phyloP scores from a whole-genome alignment of 495 filamentous ascomycete genomes.

The Penicillium crystallinum region DNA sequence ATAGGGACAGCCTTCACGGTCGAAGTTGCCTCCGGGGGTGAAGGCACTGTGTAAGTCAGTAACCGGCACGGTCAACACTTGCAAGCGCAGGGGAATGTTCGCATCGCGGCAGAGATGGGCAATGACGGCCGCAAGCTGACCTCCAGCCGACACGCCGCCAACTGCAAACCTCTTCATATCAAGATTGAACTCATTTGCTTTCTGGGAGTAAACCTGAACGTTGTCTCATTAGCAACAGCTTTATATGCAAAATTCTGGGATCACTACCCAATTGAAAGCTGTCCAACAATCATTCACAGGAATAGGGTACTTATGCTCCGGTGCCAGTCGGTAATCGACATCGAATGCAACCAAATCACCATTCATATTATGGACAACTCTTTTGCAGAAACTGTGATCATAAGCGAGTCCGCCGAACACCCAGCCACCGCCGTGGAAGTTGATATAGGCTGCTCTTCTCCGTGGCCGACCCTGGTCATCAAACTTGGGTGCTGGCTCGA shows the following conservation, averaged over 20 bases:
- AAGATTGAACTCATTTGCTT: constrained; percentile 29
- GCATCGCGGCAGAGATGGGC: constrained; percentile 34
- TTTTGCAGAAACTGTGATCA: constrained; percentile 38
- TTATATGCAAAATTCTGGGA: neutral
- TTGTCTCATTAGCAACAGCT: neutral
- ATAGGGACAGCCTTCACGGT: constrained; percentile 32
- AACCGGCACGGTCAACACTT: constrained; percentile 33
- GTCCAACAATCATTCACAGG: constrained; percentile 36
- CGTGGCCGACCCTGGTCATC: constrained; percentile 25
- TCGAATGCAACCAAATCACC: constrained; percentile 37
- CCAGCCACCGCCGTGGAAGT: constrained; percentile 40
- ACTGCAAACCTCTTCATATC: constrained; percentile 28
- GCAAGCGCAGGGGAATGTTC: constrained; percentile 29
- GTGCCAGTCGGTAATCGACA: constrained; percentile 36
- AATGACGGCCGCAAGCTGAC: constrained; percentile 35
- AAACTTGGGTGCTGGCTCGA: constrained; percentile 29
- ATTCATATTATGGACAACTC: constrained; percentile 29
- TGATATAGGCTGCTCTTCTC: constrained; percentile 35
- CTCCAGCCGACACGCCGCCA: constrained; percentile 36
- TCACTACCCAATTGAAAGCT: constrained; percentile 38
- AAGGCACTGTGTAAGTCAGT: constrained; percentile 34
- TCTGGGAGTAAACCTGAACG: constrained; percentile 27
- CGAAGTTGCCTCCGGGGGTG: constrained; percentile 31
- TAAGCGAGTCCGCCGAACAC: constrained; percentile 31
- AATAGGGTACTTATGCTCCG: constrained; percentile 33